A percentile compares a stretch with the other conserved stretches of the same genome.
Conservation (phyloP, 2,329 filamentous ascomycete genomes). For the Rhynchosporium agropyri region DNA sequence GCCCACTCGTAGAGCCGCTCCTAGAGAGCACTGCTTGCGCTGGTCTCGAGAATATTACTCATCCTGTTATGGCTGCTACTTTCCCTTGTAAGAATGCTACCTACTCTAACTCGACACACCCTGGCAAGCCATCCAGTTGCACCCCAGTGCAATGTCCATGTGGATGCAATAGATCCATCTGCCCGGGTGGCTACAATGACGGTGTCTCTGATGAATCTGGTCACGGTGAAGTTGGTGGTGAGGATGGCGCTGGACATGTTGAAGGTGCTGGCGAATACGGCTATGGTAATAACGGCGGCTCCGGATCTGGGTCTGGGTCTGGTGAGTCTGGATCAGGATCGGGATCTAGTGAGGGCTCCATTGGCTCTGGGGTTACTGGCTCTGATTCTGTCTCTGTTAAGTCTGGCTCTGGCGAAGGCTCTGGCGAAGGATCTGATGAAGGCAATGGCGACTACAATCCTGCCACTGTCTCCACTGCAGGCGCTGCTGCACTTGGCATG, state of each 20-base stretch:
- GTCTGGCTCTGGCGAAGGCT: background rate
- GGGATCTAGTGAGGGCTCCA: conserved; percentile 9
- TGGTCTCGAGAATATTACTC: conserved; percentile 24
- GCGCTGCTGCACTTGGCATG: conserved; percentile 25
- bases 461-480: conserved; percentile 21
- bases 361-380: background rate
- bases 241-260: background rate
- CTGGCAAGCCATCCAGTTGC: background rate
- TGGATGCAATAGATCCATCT: conserved; percentile 3
- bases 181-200: conserved; percentile 3
- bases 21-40: conserved; percentile 50
- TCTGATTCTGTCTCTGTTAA: too few species aligned
- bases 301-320: conserved; percentile 12
- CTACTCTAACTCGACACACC: background rate
- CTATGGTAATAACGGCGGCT: conserved; percentile 1
- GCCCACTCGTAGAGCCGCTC: conserved; percentile 44
- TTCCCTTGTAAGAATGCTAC: background rate
- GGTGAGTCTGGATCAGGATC: background rate
- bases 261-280: conserved; percentile 8
- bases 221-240: background rate
- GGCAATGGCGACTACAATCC: conserved; percentile 7
- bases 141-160: conserved; percentile 1
- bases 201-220: background rate
- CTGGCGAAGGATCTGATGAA: background rate
- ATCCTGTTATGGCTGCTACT: conserved; percentile 10